Evolutionary conservation across 2,329 filamentous ascomycete genomes (phyloP).

Genomic region (Cladophialophora immunda): DNA sequence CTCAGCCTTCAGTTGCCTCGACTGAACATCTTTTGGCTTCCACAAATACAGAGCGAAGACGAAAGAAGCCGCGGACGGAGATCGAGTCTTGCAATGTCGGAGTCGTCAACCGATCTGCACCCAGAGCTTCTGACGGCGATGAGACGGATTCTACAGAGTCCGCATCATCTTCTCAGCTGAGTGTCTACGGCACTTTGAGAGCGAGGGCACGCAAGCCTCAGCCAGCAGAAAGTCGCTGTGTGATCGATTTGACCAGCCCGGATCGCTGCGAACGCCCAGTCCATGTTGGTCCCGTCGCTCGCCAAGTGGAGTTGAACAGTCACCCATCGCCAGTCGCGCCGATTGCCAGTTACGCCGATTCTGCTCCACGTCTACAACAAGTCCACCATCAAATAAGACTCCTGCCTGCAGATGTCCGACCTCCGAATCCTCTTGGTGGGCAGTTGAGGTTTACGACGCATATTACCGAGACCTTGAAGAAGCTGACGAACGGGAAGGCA

Average conservation of each 20-base stretch:
- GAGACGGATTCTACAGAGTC: slow-evolving; percentile 12
- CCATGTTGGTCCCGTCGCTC: background rate
- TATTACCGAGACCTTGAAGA: slow-evolving; percentile 64
- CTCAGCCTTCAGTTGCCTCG: background rate
- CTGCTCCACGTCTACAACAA: background rate
- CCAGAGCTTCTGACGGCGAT: background rate
- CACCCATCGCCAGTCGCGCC: background rate
- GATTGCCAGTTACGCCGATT: background rate
- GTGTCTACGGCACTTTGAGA: background rate
- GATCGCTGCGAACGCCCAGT: background rate
- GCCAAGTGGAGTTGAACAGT: background rate
- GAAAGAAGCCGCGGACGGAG: slow-evolving; percentile 4
- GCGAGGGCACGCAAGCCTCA: background rate
- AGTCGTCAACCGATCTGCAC: background rate
- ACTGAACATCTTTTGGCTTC: background rate
- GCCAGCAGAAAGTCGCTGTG: background rate
- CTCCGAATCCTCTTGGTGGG: slow-evolving; percentile 25
- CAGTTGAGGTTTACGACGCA: slow-evolving; percentile 52
- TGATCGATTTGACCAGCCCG: slow-evolving; percentile 27
- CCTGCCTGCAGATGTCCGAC: slow-evolving; percentile 21
- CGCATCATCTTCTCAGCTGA: slow-evolving; percentile 25
- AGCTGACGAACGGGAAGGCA: slow-evolving; percentile 61
- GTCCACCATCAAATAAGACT: slow-evolving; percentile 11
- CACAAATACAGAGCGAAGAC: background rate
- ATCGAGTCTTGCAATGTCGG: background rate